Evolutionary conservation across 306 rosid genomes (phyloP).

Genomic region (Albizia julibrissin): DNA sequence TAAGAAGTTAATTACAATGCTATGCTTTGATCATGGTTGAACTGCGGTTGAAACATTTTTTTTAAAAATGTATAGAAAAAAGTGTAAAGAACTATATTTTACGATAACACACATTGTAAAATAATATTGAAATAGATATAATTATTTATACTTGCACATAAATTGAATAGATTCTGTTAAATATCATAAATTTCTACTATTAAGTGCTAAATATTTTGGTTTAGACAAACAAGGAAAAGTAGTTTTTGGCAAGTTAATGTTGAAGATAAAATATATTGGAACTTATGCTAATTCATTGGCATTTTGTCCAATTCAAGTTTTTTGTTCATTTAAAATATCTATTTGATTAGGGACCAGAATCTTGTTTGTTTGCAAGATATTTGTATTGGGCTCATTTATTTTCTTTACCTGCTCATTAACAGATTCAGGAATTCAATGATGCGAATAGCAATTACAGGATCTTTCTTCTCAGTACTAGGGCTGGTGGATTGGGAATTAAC

Average conservation of each 20-base stretch:
- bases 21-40: background rate
- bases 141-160: background rate
- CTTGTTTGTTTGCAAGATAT: slow-evolving; percentile 1
- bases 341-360: background rate
- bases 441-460: slow-evolving; percentile 58
- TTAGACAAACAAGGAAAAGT: background rate
- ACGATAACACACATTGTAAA: background rate
- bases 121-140: background rate
- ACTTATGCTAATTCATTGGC: background rate
- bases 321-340: background rate
- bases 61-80: background rate
- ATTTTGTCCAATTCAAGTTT: background rate
- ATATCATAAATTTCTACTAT: background rate
- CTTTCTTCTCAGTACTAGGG: slow-evolving; percentile 91
- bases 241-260: background rate
- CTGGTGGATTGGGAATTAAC: slow-evolving; percentile 98
- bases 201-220: background rate
- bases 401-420: slow-evolving; percentile 30
- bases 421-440: slow-evolving; percentile 84
- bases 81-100: background rate
- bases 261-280: background rate
- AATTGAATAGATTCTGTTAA: background rate
- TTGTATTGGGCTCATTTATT: slow-evolving; percentile 20
- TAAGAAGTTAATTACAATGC: background rate
- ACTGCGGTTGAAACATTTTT: background rate